Conservation (phyloP, 2,329 filamentous ascomycete species). For the Epichloe glyceriae region DNA sequence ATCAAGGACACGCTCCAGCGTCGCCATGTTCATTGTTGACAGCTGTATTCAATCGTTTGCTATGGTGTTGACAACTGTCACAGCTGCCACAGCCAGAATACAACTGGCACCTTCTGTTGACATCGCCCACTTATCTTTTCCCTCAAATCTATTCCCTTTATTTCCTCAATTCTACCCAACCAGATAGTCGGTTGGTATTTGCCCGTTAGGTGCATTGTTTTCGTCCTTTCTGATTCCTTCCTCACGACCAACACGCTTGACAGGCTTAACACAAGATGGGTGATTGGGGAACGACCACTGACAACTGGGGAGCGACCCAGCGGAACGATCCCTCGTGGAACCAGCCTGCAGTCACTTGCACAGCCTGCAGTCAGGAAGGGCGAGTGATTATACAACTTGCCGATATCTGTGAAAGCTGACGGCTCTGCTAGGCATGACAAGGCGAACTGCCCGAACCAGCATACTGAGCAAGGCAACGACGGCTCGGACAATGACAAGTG, state of each 20-base stretch:
- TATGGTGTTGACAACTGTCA: background rate
- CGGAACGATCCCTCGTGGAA: slow-evolving; percentile 1
- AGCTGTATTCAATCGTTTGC: background rate
- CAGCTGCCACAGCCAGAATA: background rate
- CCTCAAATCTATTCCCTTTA: background rate
- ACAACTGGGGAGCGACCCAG: slow-evolving; percentile 2
- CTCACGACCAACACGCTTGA: background rate
- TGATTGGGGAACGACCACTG: background rate
- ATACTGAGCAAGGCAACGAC: background rate
- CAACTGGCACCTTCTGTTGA: background rate
- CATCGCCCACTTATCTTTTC: background rate
- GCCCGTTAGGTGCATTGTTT: background rate
- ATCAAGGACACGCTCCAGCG: background rate
- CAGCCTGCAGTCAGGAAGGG: slow-evolving; percentile 7
- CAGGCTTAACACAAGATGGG: slow-evolving; percentile 1
- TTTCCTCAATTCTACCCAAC: background rate
- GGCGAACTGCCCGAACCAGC: slow-evolving; percentile 5
- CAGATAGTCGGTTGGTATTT: background rate
- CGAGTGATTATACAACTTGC: background rate
- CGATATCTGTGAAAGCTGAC: background rate
- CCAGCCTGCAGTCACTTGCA: slow-evolving; percentile 1
- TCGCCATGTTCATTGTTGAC: background rate
- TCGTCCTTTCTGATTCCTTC: background rate
- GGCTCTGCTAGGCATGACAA: slow-evolving; percentile 3
- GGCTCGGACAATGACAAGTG: slow-evolving; percentile 18